A percentile compares a stretch with the other conserved stretches of the same genome.
Conservation (phyloP, 371 early-diverging fungal genomes). For the Paraphysoderma sedebokerense region DNA sequence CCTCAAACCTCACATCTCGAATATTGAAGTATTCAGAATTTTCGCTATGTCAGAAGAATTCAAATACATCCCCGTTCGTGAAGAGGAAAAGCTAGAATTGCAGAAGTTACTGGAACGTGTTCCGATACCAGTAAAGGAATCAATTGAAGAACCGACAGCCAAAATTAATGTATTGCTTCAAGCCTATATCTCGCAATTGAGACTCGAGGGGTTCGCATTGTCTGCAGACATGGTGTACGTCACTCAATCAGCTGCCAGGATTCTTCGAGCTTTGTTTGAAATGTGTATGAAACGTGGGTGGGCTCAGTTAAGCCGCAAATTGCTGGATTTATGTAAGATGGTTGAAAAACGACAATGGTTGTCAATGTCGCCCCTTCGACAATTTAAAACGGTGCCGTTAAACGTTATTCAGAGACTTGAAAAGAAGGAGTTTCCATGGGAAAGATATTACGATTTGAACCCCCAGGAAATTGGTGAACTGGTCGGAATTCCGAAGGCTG, state of each 20-base stretch:
- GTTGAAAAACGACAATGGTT: conserved; percentile 83
- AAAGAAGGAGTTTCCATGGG: conserved; percentile 86
- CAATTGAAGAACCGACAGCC: conserved; percentile 67
- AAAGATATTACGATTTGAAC: conserved; percentile 75
- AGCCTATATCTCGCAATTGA: conserved; percentile 79
- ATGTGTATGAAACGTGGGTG: conserved; percentile 88
- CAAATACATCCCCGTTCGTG: conserved; percentile 84
- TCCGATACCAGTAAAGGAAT: conserved; percentile 82
- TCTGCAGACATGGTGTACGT: conserved; percentile 92
- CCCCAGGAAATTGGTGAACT: conserved; percentile 87
- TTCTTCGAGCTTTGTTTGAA: conserved; percentile 91
- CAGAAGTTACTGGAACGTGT: conserved; percentile 81
- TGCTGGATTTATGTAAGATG: conserved; percentile 82
- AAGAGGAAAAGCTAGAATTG: conserved; percentile 90
- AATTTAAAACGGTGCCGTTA: conserved; percentile 62
- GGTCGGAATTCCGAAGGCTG: conserved; percentile 67
- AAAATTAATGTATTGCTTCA: conserved; percentile 93
- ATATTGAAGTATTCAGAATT: conserved; percentile 72
- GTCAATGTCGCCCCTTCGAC: conserved; percentile 85
- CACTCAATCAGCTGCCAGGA: conserved; percentile 84
- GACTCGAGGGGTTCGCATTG: conserved; percentile 84
- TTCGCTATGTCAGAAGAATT: conserved; percentile 88
- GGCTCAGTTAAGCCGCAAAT: conserved; percentile 71
- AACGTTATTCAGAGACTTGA: conserved; percentile 77
- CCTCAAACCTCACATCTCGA: conserved; percentile 73